Conservation (phyloP, 805 yeast species). For the Monosporozyma unispora region DNA sequence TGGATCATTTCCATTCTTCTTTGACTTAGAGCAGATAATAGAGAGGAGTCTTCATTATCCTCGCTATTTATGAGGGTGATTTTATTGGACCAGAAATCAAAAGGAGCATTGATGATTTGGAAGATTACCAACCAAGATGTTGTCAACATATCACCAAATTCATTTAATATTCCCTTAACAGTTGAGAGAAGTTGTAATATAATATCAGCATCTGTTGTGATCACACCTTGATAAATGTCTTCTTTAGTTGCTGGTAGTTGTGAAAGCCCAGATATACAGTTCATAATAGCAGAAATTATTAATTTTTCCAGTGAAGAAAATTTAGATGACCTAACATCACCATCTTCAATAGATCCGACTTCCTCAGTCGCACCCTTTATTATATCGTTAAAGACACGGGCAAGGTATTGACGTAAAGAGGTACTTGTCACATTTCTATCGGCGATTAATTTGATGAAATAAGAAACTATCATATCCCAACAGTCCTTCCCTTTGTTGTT, state of each 20-base stretch:
- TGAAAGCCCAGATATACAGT: conserved; percentile 37
- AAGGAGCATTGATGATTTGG: conserved; percentile 48
- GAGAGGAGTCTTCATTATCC: conserved; percentile 22
- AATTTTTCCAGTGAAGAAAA: conserved; percentile 34
- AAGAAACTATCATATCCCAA: conserved; percentile 42
- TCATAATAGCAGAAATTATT: conserved; percentile 41
- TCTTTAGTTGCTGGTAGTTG: conserved; percentile 19
- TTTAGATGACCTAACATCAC: conserved; percentile 8
- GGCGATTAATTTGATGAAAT: conserved; percentile 38
- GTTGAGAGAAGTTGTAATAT: conserved; percentile 54
- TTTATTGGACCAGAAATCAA: conserved; percentile 33
- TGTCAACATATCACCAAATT: conserved; percentile 54
- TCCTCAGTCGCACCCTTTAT: conserved; percentile 30
- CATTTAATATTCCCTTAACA: conserved; percentile 64
- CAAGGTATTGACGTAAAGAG: conserved; percentile 40
- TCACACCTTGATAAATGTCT: conserved; percentile 30
- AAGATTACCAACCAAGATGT: conserved; percentile 72
- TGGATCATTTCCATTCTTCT: conserved; percentile 44
- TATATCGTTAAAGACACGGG: conserved; percentile 44
- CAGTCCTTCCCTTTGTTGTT: conserved; percentile 29
- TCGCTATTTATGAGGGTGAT: conserved; percentile 17
- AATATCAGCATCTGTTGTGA: conserved; percentile 57
- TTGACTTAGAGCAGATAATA: conserved; percentile 33
- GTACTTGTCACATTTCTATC: conserved; percentile 35
- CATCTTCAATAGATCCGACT: conserved; percentile 18